Evolutionary conservation across 306 rosid genomes (phyloP).

Genomic region (Astragalus membranaceus): DNA sequence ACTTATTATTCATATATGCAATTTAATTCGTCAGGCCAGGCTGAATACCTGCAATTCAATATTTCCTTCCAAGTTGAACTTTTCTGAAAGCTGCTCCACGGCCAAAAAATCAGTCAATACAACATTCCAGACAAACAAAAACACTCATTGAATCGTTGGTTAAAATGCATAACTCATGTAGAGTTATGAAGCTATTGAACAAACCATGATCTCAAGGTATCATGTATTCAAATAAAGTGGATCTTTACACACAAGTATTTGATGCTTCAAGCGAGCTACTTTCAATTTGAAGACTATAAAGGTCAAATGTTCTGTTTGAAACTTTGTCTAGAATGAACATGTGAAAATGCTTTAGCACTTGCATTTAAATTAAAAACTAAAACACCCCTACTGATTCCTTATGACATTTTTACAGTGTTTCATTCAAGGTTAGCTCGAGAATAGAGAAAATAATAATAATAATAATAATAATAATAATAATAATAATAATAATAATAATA

Average conservation of each 20-base stretch:
- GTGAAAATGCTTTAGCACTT: not conserved
- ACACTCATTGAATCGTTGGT: not conserved
- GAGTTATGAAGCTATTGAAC: not conserved
- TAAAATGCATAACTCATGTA: not conserved
- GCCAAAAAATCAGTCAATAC: conserved; percentile 30
- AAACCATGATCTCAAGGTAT: not conserved
- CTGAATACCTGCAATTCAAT: conserved; percentile 75
- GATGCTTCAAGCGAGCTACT: not conserved
- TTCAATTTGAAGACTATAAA: not conserved
- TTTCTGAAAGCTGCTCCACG: conserved; percentile 50
- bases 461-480: not conserved
- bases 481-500: too few relatives aligned
- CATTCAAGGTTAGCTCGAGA: not conserved
- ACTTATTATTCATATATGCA: conserved; percentile 2
- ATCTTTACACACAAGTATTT: not conserved
- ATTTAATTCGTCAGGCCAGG: conserved; percentile 1
- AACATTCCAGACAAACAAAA: not conserved
- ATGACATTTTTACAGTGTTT: not conserved
- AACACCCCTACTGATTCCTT: not conserved
- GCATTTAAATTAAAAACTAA: not conserved
- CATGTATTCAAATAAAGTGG: not conserved
- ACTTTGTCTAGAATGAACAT: not conserved
- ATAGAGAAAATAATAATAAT: not conserved
- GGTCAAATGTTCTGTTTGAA: not conserved
- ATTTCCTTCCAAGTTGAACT: conserved; percentile 75